Evolutionary conservation across 768 basidiomycete genomes (phyloP), one percentile per base, ranked within the genome.

Genomic region (Phylloporus rhodoxanthus): DNA sequence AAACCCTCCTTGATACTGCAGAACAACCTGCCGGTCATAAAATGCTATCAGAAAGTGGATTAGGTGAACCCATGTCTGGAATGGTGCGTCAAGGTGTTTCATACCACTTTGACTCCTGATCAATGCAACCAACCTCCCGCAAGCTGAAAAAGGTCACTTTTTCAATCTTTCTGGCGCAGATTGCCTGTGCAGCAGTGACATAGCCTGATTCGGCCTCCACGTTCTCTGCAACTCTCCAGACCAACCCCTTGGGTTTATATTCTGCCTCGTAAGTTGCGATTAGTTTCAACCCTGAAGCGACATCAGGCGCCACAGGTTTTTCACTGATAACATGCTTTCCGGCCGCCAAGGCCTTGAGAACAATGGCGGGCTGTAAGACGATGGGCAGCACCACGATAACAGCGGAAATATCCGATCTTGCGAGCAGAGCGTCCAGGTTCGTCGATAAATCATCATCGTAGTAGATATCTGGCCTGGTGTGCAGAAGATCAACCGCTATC

Each of bases 261-360:
- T 72, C 69, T 46, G 67, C 64, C 56, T 87, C 78, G 65, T 89
- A 93, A 33, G 70, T 73, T 30, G 76, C 70, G 63, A 93, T 83
- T 43, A 92, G 72, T 52, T 72, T 70, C 40, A 80, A 67, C 0
- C 85, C 91, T 2, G 70, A 68, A 25, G 74, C 73, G 39, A 91
- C 80, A 58, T 86, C 83, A 36, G 82, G 74, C 3, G 82, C 88
- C 13, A 92, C 76, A 6, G 92, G 92, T 62, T 94, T 94, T 73
- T 95, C 91, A 65, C 84, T 85, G 52, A 93, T 63, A 43, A 94
- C 89, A 61, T 93, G 87, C 69, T 94, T 95, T 23, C 91, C 87
- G 3, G 87, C 85, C 1, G 72, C 77, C 32, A 85, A 70, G 0
- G 79, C 77, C 59, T 77, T 78, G 50, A 78, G 66, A 47, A 94